A percentile compares a stretch with the other conserved stretches of the same genome.
phyloP scores from a whole-genome alignment of 352 stramenopile genomes.

The Halophytophthora polymorphica region DNA sequence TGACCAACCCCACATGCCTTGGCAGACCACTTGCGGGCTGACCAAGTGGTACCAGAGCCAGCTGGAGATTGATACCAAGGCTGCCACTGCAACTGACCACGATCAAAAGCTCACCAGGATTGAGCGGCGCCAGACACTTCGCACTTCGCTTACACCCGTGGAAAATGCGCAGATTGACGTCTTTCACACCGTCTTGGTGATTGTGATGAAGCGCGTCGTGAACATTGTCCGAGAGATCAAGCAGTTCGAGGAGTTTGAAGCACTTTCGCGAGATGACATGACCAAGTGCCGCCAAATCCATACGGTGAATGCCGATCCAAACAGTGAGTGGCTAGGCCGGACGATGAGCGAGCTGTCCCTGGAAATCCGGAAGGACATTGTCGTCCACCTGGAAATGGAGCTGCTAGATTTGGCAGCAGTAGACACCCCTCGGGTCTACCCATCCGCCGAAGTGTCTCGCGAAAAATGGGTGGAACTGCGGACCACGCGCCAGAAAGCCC shows the following conservation, averaged over 20 bases:
- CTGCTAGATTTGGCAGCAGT: conserved; percentile 47
- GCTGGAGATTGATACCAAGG: conserved; percentile 6
- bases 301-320: conserved; percentile 38
- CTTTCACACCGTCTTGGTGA: conserved; percentile 44
- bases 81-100: conserved; percentile 4
- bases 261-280: conserved; percentile 41
- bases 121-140: conserved; percentile 41
- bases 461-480: conserved; percentile 57
- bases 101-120: conserved; percentile 35
- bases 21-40: conserved; percentile 18
- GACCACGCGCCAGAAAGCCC: conserved; percentile 34
- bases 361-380: conserved; percentile 52
- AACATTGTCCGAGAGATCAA: conserved; percentile 50
- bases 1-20: neutral
- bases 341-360: conserved; percentile 54
- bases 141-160: conserved; percentile 43
- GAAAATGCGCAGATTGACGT: conserved; percentile 64
- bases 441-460: conserved; percentile 13
- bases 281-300: conserved; percentile 49
- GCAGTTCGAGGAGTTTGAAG: conserved; percentile 63
- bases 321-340: conserved; percentile 50
- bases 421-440: conserved; percentile 14
- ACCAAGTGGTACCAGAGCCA: conserved; percentile 35
- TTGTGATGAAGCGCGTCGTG: conserved; percentile 56
- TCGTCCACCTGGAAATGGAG: conserved; percentile 62